Evolutionary conservation across 2,329 filamentous ascomycete genomes (phyloP), one percentile per base, ranked within the genome.

Genomic region (Scytalidium sp.): DNA sequence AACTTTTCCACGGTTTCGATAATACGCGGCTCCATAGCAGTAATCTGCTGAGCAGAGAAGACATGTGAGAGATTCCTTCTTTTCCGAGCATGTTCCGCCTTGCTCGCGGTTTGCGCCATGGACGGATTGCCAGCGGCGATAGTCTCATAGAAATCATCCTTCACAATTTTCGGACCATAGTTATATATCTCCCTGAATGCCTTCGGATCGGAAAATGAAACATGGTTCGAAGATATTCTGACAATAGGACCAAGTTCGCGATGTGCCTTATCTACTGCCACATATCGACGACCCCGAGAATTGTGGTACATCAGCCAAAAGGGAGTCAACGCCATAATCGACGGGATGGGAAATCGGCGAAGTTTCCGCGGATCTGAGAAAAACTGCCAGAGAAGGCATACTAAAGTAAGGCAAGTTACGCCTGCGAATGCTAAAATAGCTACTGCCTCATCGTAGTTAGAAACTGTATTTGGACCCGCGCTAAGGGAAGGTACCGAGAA

Each of bases 1-100:
- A 78, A 61, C 15, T 70, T 64, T 19, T 69, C 63, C 1, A 69
- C 65, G 57, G 75, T 78, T 51, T 78, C 75, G 19, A 71, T 71
- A 3, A 80, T 73, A 49, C 78, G 78, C 61, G 71, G 72, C 51
- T 79, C 76, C 74, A 75, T 78, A 8, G 65, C 67, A 55, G 77
- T 75, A 1, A 79, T 70, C 53, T 77, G 78, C 61, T 76, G 75
- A 45, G 75, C 56, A 0, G 76, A 75, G 48, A 78, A 79, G 2
- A 75, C 74, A 1, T 71, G 69, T 3, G 75, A 74, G 3, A 80
- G 60, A 2, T 75, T 66, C 54, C 75, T 75, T 27, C 76, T 70
- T 60, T 79, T 79, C 11, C 70, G 64, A 1, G 72, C 67, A 52
- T 81, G 77, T 7, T 79, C 75, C n/a, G 66, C 59, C 60, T 75